These are phyloP conservation scores for Chytridiales sp. DNA, from an alignment of 371 early-diverging fungal genomes.

Conservation along the genomic window DNA sequence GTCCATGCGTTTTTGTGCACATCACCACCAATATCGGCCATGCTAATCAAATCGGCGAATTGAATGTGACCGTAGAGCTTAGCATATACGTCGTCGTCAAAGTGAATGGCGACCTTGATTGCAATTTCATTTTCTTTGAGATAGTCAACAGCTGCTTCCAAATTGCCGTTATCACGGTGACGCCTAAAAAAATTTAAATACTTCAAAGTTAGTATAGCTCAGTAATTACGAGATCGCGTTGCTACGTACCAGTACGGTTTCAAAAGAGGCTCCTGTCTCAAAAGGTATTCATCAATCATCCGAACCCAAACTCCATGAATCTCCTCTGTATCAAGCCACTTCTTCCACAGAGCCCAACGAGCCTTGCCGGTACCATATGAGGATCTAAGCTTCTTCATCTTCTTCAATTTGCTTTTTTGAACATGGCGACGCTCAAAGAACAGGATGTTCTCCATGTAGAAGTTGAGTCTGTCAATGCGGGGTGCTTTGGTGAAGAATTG, in stretches of 20 bases:
- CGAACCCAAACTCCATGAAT: conserved; percentile 4
- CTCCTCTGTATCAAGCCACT: neutral
- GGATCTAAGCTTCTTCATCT: neutral
- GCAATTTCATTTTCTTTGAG: neutral
- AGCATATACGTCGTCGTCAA: neutral
- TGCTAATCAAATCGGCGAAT: neutral
- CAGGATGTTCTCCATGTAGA: neutral
- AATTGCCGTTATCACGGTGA: neutral
- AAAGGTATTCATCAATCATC: conserved; percentile 6
- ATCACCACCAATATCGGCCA: conserved; percentile 10
- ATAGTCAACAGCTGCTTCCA: neutral
- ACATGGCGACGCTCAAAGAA: neutral
- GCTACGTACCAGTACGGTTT: conserved; percentile 6
- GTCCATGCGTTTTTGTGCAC: too few species aligned
- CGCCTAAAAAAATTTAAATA: too few species aligned
- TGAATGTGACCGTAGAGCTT: neutral
- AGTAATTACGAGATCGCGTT: too few species aligned
- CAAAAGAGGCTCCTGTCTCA: conserved; percentile 1
- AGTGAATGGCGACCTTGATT: neutral
- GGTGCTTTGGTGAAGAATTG: neutral
- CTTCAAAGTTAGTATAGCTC: too few species aligned
- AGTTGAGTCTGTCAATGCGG: neutral
- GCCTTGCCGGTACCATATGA: neutral
- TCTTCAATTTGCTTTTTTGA: neutral
- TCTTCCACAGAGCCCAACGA: conserved; percentile 9